These are phyloP conservation scores for Magnaporthales sp. DNA, from an alignment of 2,329 filamentous ascomycete genomes.

Conservation along the genomic window DNA sequence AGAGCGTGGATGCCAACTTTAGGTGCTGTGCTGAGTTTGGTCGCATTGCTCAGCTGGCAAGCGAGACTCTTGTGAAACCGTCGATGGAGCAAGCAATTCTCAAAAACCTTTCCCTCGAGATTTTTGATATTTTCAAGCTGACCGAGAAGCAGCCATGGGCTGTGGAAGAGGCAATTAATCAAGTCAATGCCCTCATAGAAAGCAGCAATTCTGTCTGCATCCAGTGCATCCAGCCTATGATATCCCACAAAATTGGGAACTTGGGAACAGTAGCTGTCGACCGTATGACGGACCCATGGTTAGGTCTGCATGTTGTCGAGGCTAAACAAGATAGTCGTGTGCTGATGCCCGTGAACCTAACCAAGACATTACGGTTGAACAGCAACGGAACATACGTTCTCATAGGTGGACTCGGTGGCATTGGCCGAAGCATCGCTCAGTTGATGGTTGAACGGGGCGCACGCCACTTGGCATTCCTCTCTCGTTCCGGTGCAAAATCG, in stretches of 20 bases:
- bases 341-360: constrained; percentile 1
- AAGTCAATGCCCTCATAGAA: background rate
- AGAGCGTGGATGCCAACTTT: constrained; percentile 21
- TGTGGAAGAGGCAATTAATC: constrained; percentile 2
- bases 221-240: background rate
- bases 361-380: constrained; percentile 1
- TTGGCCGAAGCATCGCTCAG: constrained; percentile 43
- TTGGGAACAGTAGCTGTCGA: constrained; percentile 3
- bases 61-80: background rate
- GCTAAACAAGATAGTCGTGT: background rate
- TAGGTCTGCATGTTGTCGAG: constrained; percentile 1
- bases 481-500: constrained; percentile 32
- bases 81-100: background rate
- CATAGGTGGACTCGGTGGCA: constrained; percentile 46
- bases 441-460: constrained; percentile 40
- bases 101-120: constrained; percentile 14
- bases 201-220: background rate
- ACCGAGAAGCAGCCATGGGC: constrained; percentile 6
- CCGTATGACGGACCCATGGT: constrained; percentile 3
- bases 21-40: constrained; percentile 22
- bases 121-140: constrained; percentile 13
- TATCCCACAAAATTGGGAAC: constrained; percentile 7
- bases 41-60: constrained; percentile 10
- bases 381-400: constrained; percentile 39
- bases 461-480: constrained; percentile 42